These are phyloP conservation scores for Balakata baccata DNA, from an alignment of 345 rosid species.

Conservation along the genomic window DNA sequence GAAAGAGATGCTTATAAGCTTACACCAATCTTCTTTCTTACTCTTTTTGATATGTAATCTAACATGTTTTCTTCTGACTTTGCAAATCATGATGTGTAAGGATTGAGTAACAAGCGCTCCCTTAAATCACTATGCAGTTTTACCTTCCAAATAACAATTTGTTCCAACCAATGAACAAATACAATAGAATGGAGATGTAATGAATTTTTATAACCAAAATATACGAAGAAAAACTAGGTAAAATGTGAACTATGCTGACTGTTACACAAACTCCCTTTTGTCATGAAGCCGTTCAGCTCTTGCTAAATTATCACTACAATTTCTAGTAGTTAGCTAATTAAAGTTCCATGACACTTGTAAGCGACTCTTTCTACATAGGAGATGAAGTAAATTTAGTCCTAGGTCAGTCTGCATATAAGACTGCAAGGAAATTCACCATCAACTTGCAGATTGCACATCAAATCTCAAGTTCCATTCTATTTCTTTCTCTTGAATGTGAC, in stretches of 20 bases:
- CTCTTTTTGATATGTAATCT: too few species aligned
- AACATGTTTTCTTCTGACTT: too few species aligned
- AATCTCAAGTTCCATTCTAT: background rate
- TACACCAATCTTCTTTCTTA: background rate
- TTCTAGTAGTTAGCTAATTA: background rate
- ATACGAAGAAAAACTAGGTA: slow-evolving; percentile 17
- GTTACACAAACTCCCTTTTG: background rate
- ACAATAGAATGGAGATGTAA: slow-evolving; percentile 9
- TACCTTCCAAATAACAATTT: background rate
- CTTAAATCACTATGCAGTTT: background rate
- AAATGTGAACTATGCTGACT: background rate
- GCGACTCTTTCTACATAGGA: background rate
- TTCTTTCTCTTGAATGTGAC: background rate
- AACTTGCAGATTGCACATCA: background rate
- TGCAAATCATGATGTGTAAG: too few species aligned
- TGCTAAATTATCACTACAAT: too few species aligned
- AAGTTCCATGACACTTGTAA: background rate
- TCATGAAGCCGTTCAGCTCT: background rate
- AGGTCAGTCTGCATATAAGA: background rate
- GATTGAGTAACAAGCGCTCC: too few species aligned
- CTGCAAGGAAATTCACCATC: background rate
- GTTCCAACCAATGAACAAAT: background rate
- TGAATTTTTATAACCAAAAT: slow-evolving; percentile 32
- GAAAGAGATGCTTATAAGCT: background rate
- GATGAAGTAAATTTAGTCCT: background rate